A percentile compares a stretch with the other conserved stretches of the same genome.
Evolutionary conservation across 1,284 basidiomycete species (phyloP).

Genomic region (Cryptococcus hybrid): DNA sequence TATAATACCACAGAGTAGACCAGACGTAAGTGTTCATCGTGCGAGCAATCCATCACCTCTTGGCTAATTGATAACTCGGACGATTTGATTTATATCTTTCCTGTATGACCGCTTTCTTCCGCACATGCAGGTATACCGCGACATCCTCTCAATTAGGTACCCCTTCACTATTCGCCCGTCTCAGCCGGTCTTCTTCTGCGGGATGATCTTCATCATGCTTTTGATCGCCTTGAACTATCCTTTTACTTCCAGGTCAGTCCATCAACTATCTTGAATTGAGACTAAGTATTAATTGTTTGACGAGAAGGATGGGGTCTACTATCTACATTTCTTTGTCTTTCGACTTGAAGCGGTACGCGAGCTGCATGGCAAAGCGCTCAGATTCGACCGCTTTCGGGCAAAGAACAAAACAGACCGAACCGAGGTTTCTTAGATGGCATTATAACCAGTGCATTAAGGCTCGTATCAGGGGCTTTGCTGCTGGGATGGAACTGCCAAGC

Average conservation of each 20-base stretch:
- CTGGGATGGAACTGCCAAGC: background rate
- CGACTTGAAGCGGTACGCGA: background rate
- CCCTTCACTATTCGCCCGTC: constrained; percentile 4
- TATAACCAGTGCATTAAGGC: constrained; percentile 15
- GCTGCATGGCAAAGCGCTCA: background rate
- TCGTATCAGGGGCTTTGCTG: constrained; percentile 12
- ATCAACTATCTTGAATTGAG: background rate
- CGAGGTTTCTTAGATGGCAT: constrained; percentile 8
- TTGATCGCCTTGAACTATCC: constrained; percentile 8
- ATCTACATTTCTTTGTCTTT: background rate
- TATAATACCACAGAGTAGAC: no score
- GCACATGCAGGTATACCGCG: no score
- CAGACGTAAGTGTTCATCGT: no score
- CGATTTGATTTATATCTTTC: no score
- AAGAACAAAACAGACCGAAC: background rate
- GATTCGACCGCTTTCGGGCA: constrained; percentile 6
- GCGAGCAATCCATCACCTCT: no score
- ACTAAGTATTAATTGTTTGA: background rate
- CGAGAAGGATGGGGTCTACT: background rate
- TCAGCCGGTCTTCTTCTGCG: constrained; percentile 12
- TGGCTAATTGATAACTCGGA: no score
- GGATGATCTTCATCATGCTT: constrained; percentile 15
- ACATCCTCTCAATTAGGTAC: no score
- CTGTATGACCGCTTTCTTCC: no score
- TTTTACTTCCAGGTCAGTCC: constrained; percentile 10